A percentile compares a stretch with the other conserved stretches of the same genome.
These are phyloP conservation scores for Fusarium guadeloupense DNA, from an alignment of 2,329 filamentous ascomycete species.

Conservation along the genomic window DNA sequence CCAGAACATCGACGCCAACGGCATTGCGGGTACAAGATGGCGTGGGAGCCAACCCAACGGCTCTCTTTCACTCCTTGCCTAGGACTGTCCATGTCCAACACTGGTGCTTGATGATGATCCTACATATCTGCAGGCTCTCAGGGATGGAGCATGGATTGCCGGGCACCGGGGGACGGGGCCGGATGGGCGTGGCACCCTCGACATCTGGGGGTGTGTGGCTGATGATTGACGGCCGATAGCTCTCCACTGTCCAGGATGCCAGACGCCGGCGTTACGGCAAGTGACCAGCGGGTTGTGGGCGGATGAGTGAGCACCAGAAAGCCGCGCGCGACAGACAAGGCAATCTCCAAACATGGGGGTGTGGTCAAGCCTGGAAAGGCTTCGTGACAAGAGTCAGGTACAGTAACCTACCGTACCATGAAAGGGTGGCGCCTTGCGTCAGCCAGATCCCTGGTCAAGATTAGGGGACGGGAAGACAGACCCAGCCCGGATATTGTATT, in stretches of 20 bases:
- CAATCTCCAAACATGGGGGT: conserved; percentile 27
- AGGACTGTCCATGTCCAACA: conserved; percentile 9
- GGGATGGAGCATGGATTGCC: conserved; percentile 36
- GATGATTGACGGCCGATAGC: conserved; percentile 34
- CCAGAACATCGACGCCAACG: conserved; percentile 40
- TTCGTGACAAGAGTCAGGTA: conserved; percentile 38
- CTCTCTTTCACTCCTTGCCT: conserved; percentile 28
- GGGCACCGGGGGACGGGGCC: conserved; percentile 40
- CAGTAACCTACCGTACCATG: neutral
- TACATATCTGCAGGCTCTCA: conserved; percentile 34
- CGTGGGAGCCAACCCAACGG: conserved; percentile 40
- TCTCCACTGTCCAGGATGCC: conserved; percentile 27
- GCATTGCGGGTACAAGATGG: conserved; percentile 39
- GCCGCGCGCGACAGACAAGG: conserved; percentile 26
- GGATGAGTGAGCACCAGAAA: conserved; percentile 39
- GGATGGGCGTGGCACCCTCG: conserved; percentile 27
- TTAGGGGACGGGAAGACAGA: conserved; percentile 35
- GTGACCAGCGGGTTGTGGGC: conserved; percentile 29
- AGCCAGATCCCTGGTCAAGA: conserved; percentile 42
- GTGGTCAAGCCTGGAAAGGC: conserved; percentile 16
- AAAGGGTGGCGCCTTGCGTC: conserved; percentile 37
- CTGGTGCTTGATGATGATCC: conserved; percentile 36
- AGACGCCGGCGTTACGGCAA: conserved; percentile 30
- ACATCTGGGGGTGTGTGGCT: conserved; percentile 36
- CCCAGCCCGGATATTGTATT: conserved; percentile 17